These are phyloP conservation scores for Starmerella tilneyi DNA, from an alignment of 805 yeast genomes.

Conservation along the genomic window DNA sequence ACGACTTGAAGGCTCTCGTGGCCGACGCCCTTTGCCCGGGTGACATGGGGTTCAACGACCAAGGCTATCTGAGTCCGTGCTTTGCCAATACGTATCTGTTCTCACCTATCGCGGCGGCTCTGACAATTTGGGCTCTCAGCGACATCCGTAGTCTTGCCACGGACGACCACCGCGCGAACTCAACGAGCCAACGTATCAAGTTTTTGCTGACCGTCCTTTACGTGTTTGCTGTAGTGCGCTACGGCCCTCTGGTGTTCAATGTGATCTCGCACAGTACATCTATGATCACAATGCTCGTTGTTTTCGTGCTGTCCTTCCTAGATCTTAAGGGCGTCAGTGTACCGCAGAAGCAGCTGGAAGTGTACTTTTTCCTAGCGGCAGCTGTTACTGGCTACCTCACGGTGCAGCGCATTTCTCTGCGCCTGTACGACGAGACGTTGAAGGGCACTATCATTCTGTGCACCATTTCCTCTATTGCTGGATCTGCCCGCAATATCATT, in stretches of 20 bases:
- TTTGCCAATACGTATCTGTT: conserved; percentile 25
- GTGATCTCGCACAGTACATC: conserved; percentile 18
- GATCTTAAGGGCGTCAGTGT: conserved; percentile 26
- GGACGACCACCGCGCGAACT: conserved; percentile 16
- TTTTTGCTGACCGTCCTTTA: conserved; percentile 20
- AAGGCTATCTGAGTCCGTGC: conserved; percentile 25
- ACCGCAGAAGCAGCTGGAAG: conserved; percentile 23
- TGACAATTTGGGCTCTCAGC: conserved; percentile 19
- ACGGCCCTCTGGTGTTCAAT: conserved; percentile 24
- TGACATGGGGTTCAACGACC: conserved; percentile 19
- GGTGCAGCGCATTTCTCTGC: conserved; percentile 18
- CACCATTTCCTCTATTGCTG: conserved; percentile 21
- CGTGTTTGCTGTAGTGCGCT: conserved; percentile 9
- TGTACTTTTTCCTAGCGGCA: conserved; percentile 24
- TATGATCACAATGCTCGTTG: conserved; percentile 14
- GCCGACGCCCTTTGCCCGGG: conserved; percentile 21
- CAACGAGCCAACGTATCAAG: conserved; percentile 20
- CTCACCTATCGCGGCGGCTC: conserved; percentile 18
- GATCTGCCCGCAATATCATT: conserved; percentile 24
- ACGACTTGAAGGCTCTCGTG: conserved; percentile 8
- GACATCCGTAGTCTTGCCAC: conserved; percentile 15
- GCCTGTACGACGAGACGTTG: conserved; percentile 9
- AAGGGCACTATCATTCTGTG: conserved; percentile 18
- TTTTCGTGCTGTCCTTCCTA: conserved; percentile 23
- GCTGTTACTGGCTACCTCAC: conserved; percentile 23